phyloP scores from a whole-genome alignment of 2,329 filamentous ascomycete genomes.

The Sclerotinia trifoliorum region DNA sequence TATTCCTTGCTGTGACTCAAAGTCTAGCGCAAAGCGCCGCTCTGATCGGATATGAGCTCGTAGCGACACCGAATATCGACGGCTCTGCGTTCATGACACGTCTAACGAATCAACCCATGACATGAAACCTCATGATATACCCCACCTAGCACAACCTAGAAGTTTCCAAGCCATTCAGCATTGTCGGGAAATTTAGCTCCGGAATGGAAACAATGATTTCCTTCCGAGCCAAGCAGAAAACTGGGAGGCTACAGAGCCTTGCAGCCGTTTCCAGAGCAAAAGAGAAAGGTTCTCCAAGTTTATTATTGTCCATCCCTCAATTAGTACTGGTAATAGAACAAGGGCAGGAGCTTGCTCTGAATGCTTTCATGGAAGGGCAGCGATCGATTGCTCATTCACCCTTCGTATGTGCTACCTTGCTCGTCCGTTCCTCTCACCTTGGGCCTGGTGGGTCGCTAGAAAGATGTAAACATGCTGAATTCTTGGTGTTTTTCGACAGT shows the following conservation, averaged over 20 bases:
- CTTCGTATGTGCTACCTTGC: too few species aligned
- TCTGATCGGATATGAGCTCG: not conserved
- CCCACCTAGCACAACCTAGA: not conserved
- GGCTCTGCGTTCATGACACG: not conserved
- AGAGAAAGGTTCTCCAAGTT: not conserved
- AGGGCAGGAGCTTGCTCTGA: not conserved
- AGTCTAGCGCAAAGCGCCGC: not conserved
- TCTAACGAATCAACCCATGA: not conserved
- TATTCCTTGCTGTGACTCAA: not conserved
- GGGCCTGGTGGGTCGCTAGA: not conserved
- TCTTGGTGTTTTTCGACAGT: not conserved
- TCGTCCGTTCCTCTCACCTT: not conserved
- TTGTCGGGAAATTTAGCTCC: not conserved
- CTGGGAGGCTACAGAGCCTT: not conserved
- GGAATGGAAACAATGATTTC: not conserved
- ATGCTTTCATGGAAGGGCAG: not conserved
- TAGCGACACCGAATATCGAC: not conserved
- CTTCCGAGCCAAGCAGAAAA: not conserved
- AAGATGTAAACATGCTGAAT: not conserved
- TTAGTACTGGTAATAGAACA: too few species aligned
- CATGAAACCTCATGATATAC: fast-evolving
- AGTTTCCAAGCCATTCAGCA: not conserved
- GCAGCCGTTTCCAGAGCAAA: not conserved
- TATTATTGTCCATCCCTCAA: not conserved
- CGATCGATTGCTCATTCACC: not conserved